Evolutionary conservation across 495 filamentous ascomycete species (phyloP).

Genomic region (Xylaria telfairii): DNA sequence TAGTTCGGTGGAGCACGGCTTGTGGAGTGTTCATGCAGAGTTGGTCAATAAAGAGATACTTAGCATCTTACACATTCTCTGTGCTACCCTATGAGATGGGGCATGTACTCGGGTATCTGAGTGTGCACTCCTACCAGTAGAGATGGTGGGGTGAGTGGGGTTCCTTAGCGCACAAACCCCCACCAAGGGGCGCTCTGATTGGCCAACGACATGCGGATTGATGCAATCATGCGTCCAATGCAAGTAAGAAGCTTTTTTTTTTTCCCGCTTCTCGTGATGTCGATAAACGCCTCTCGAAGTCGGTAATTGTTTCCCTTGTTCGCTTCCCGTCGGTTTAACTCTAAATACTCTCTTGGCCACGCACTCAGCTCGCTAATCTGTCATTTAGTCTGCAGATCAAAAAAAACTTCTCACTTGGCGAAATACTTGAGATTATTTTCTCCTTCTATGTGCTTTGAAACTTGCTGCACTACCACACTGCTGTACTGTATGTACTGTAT

Average conservation of each 20-base stretch:
- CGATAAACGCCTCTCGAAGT: conserved; percentile 6
- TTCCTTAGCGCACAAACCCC: neutral
- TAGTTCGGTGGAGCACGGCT: neutral
- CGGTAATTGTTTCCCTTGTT: conserved; percentile 4
- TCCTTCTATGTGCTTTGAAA: neutral
- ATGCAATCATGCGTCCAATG: conserved; percentile 12
- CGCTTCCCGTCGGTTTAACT: conserved; percentile 12
- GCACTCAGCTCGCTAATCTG: neutral
- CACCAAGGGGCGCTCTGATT: neutral
- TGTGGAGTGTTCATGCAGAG: neutral
- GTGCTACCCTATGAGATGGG: neutral
- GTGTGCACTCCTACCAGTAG: neutral
- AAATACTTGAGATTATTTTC: neutral
- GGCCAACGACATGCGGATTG: neutral
- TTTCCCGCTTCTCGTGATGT: neutral
- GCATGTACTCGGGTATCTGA: neutral
- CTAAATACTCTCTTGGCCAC: neutral
- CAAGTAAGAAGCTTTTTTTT: conserved; percentile 4
- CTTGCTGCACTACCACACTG: no score
- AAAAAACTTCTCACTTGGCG: neutral
- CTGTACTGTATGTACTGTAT: no score
- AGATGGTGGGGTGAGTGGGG: conserved; percentile 5
- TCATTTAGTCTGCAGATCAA: neutral
- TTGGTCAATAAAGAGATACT: neutral
- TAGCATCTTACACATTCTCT: neutral